Evolutionary conservation across 2,329 filamentous ascomycete species (phyloP).

Genomic region (Aureobasidium sp.): DNA sequence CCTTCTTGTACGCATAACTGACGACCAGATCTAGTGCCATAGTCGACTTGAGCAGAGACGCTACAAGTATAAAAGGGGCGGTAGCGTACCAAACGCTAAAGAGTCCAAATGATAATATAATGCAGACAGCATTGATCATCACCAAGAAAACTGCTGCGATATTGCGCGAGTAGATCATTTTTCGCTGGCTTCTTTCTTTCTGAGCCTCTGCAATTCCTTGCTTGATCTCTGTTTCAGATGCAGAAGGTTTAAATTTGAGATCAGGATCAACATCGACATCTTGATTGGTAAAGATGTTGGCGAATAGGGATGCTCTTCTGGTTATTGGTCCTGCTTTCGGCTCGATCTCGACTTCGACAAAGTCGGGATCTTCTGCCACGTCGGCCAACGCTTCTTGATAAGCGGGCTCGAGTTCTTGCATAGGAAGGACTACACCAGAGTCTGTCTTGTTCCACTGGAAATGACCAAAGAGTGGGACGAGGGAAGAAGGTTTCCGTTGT

Average conservation of each 20-base stretch:
- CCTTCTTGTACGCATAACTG: neutral
- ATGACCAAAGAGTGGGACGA: neutral
- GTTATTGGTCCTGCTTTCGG: neutral
- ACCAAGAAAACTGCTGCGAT: neutral
- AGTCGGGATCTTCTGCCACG: conserved; percentile 8
- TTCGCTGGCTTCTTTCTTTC: neutral
- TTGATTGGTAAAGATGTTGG: conserved; percentile 13
- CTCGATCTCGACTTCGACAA: conserved; percentile 7
- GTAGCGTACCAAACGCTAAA: conserved; percentile 11
- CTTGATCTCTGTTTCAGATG: conserved; percentile 9
- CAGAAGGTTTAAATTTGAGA: conserved; percentile 2
- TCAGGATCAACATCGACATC: conserved; percentile 14
- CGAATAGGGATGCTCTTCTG: conserved; percentile 7
- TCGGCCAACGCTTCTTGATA: conserved; percentile 10
- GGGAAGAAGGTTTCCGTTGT: neutral
- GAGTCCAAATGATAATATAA: neutral
- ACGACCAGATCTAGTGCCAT: conserved; percentile 38
- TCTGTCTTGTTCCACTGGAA: conserved; percentile 9
- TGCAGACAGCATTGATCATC: neutral
- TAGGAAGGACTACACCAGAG: neutral
- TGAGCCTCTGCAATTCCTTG: conserved; percentile 2
- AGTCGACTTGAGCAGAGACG: conserved; percentile 36
- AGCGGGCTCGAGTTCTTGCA: neutral
- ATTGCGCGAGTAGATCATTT: conserved; percentile 14
- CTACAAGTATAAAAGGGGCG: neutral